A percentile compares a stretch with the other conserved stretches of the same genome.
phyloP scores from a whole-genome alignment of 23 red algal species.

The Gracilaria domingensis region DNA sequence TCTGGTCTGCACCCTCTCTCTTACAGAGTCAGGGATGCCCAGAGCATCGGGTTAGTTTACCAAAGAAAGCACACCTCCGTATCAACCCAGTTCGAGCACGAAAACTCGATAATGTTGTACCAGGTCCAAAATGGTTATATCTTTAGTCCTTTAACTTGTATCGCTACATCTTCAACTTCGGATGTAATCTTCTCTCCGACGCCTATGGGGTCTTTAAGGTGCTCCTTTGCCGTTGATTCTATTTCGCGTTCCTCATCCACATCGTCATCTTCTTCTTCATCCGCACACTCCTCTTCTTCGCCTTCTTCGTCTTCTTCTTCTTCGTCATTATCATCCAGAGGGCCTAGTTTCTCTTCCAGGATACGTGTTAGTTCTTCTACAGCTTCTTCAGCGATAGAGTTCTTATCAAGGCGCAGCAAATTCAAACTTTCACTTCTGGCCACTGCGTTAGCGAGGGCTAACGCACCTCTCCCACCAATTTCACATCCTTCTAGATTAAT shows the following conservation, averaged over 20 bases:
- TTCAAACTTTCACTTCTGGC: background rate
- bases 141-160: background rate
- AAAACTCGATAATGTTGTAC: background rate
- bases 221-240: background rate
- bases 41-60: background rate
- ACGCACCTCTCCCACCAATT: constrained; percentile 48
- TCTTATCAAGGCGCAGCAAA: constrained; percentile 40
- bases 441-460: constrained; percentile 53
- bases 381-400: constrained; percentile 29
- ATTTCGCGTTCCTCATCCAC: constrained; percentile 32
- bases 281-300: constrained; percentile 50
- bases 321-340: constrained; percentile 66
- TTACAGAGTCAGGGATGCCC: background rate
- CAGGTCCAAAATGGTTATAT: background rate
- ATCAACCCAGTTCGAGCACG: background rate
- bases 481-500: constrained; percentile 45
- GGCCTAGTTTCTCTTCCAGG: constrained; percentile 52
- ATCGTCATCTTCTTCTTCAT: constrained; percentile 57
- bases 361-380: constrained; percentile 42
- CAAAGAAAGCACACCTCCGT: background rate
- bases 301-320: constrained; percentile 64
- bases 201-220: background rate
- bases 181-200: background rate
- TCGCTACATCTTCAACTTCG: constrained; percentile 15
- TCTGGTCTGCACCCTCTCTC: background rate